Base-by-base conservation (phyloP, 345 rosid species). In the Linum lewisii region DNA sequence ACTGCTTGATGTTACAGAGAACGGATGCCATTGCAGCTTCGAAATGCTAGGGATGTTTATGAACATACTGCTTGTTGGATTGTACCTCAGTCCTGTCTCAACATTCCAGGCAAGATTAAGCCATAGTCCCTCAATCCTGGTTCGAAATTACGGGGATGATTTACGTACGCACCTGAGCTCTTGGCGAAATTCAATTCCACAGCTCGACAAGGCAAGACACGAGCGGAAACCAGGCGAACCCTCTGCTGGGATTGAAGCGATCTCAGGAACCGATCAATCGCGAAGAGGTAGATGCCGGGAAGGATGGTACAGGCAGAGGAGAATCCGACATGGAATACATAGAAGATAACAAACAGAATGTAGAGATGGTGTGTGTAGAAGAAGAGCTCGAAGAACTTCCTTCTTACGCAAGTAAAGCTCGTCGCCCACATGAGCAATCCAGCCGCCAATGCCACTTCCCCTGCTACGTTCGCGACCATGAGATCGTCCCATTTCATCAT, bases 11-110 rank as follows among this genome's bases (percentile, higher is more conserved):
- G 60, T 66, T n/a, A 58, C 32, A 2, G 68, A 66, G n/a, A 66
- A 71, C n/a, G 67, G 71, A 62, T 71, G 71, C 71, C 67, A 71
- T 58, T 71, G 75, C 16, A 66, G 42, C 64, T 49, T 66, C 45
- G 71, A 71, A 54, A 71, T 71, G 50, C 24, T 13, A 20, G 75
- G 65, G 61, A 66, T 37, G 16, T 66, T 71, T 32, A 66, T 25
- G 52, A 71, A 71, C 44, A 61, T 23, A 1, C 21, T 52, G 62
- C 75, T 66, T 54, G 52, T 45, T 29, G 67, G 67, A 47, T 36
- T 44, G 47, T 66, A 57, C 51, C 42, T 66, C 60, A 66, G 24
- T 15, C 58, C 74, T 64, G 73, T 6, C 47, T 60, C 19, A 36
- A 24, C 22, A 50, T 24, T 42, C n/a, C 16, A 1, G 23, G 36